Percentiles rank a stretch among this genome's conserved stretches.
Conservation (phyloP, 352 stramenopile species). For the Achlya hypogyna region DNA sequence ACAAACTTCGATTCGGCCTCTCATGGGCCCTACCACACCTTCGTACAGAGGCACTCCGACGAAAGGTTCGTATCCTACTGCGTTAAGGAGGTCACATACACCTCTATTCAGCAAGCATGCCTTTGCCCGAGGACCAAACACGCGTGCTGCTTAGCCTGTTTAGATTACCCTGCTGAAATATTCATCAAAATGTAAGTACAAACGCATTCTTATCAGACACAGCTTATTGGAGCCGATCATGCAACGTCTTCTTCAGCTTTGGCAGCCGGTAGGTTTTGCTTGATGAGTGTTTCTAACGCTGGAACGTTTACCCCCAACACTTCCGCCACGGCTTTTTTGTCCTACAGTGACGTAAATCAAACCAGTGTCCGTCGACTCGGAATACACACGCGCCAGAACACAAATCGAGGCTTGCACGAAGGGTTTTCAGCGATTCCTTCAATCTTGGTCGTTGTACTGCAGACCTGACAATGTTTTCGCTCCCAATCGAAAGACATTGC, state of each 20-base stretch:
- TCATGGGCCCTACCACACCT: too few relatives aligned
- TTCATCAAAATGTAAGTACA: too few relatives aligned
- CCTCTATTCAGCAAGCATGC: neutral
- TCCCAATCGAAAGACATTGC: neutral
- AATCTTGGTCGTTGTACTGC: constrained; percentile 6
- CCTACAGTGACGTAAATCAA: neutral
- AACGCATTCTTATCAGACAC: too few relatives aligned
- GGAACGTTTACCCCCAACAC: constrained; percentile 19
- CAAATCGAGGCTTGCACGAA: constrained; percentile 17
- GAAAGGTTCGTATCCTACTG: neutral
- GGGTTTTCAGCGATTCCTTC: constrained; percentile 14
- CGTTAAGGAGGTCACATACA: neutral
- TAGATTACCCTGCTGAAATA: neutral
- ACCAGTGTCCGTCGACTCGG: neutral
- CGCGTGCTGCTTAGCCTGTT: neutral
- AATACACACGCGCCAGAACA: constrained; percentile 1
- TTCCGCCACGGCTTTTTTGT: constrained; percentile 15
- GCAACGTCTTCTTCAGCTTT: constrained; percentile 10
- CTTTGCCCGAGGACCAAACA: neutral
- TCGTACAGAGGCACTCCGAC: too few relatives aligned
- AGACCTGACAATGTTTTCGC: neutral
- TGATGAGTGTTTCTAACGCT: constrained; percentile 11
- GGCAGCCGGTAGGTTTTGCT: constrained; percentile 12
- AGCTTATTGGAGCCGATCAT: neutral
- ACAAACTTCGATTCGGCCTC: too few relatives aligned